Evolutionary conservation across 768 basidiomycete genomes (phyloP).

Genomic region (Mycena capillaripes): DNA sequence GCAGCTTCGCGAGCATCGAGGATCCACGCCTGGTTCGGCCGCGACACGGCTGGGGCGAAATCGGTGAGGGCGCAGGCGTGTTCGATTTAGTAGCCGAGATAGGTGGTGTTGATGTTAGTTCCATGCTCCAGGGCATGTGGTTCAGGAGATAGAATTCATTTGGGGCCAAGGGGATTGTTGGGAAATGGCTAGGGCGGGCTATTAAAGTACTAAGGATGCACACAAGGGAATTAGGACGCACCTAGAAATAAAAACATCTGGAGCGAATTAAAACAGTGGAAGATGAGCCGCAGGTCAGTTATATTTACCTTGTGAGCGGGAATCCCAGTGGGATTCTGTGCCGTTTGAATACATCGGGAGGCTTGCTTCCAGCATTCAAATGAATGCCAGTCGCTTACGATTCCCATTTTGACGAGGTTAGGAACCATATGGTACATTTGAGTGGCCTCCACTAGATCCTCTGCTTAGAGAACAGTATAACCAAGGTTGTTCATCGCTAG

Average conservation of each 20-base stretch:
- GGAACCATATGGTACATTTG: slow-evolving; percentile 10
- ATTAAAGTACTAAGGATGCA: neutral
- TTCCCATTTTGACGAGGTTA: slow-evolving; percentile 2
- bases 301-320: slow-evolving; percentile 6
- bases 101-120: neutral
- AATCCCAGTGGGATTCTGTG: slow-evolving; percentile 19
- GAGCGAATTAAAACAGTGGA: neutral
- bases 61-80: slow-evolving; percentile 9
- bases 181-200: neutral
- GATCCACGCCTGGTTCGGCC: slow-evolving; percentile 23
- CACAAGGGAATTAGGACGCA: neutral
- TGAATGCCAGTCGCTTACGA: slow-evolving; percentile 6
- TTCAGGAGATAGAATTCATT: slow-evolving; percentile 19
- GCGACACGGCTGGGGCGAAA: neutral
- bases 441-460: neutral
- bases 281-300: too few relatives aligned
- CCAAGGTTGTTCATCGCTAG: slow-evolving; percentile 19
- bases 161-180: slow-evolving; percentile 11
- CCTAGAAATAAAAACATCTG: slow-evolving; percentile 25
- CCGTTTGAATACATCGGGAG: neutral
- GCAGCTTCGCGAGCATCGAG: slow-evolving; percentile 18
- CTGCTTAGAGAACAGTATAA: slow-evolving; percentile 11
- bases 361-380: slow-evolving; percentile 16
- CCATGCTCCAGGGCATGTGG: slow-evolving; percentile 10
- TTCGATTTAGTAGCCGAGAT: slow-evolving; percentile 23